Evolutionary conservation across 83 land plant genomes (phyloP), one percentile per base, ranked within the genome.

Genomic region (Picea engelmannii): DNA sequence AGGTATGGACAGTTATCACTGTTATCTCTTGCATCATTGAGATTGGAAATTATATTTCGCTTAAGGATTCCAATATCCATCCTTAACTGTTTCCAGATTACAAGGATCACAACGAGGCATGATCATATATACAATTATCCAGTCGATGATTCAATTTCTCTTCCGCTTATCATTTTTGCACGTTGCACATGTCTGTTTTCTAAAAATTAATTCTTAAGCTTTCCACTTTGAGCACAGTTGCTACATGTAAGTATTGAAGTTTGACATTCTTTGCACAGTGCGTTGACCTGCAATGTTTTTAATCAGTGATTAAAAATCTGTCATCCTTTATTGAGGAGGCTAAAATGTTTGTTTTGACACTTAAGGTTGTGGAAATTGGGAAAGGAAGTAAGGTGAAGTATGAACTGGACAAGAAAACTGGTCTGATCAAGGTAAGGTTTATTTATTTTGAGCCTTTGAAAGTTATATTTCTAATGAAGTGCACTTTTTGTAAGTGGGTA

Each of bases 301-400:
- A 10, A 23, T 71, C 10, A 44, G 10, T 71, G 73, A 49, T 49
- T 44, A 71, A 71, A 44, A 40, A 4, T 40, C 44, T 71, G 9
- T 42, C 20, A 3, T 40, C 10, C 15, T 20, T 40, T 20, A 12
- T 20, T 44, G 20, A 68, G 76, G 55, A 71, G 76, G 55, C 47
- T 42, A 42, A 71, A 44, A 44, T 40, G 5, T n/a, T 40, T 42
- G 5, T 6, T 27, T 31, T 25, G 64, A 27, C 4, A 24, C 21
- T 87, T 79, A 31, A 89, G 93, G 94, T 92, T 76, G 84, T 92
- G 61, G 94, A 92, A 81, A 92, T 92, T 76, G 38, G 87, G 12
- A 92, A 91, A 44, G 95, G 95, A 49, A 89, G 94, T 82, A 91
- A 92, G 82, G 95, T 91, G 78, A 92, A 92, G 80, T 92, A 91